Evolutionary conservation across 169 alveolate species (phyloP), one percentile per base, ranked within the genome.

Genomic region (Plasmodium chabaudi): DNA sequence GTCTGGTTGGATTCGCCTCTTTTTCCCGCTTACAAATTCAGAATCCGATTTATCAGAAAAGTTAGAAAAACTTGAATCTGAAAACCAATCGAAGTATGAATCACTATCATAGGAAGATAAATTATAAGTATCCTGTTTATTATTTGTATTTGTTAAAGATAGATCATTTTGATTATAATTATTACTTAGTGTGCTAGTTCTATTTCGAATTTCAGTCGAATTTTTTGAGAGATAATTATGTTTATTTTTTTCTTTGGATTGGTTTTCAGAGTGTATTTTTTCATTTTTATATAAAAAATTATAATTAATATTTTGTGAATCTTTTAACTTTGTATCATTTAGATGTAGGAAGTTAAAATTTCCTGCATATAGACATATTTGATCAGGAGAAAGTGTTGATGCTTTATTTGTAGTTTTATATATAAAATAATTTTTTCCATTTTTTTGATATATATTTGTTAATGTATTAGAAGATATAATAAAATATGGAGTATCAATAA

Each of bases 381-480:
- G 77, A 57, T 86, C 60, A 15, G 91, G 91, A 12, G 25, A 70
- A 27, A 86, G 34, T 86, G 46, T 70, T 9, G 64, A 53, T 1
- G 19, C 6, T 19, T 72, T 59, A 42, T 70, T 86, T 9, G 75
- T 70, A 10, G 91, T 57, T 42, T 86, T 86, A 55, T 86, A 86
- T 44, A 86, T 39, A 49, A 86, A 86, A 49, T 34, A 86, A 39
- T 86, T 86, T 7, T 42, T 51, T 42, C 60, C 49, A 39, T 34
- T 6, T n/a, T 55, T 56, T 34, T 86, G 87, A 42, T 86, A 69
- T 5, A 86, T 63, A 44, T 61, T 27, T 51, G 60, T 60, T 59
- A 86, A 60, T 12, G 77, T 86, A 15, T 86, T 86, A n/a, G 91
- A 86, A 2, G 91, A 86, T 44, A 86, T 86, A 64, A 86, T 75